Evolutionary conservation across 129 eudicot genomes (phyloP).

Genomic region (Rutidosis leptorrhynchoides): DNA sequence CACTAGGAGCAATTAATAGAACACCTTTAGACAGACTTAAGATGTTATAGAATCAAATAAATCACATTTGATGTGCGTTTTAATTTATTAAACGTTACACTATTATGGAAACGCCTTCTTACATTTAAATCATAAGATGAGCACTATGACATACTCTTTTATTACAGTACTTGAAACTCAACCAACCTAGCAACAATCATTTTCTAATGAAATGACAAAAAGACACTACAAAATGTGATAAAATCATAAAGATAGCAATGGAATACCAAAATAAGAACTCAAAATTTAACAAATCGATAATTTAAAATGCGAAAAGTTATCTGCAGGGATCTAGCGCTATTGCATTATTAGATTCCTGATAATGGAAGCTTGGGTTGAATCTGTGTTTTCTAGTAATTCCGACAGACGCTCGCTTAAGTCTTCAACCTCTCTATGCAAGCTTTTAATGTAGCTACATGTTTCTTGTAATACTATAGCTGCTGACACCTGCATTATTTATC

Average conservation of each 20-base stretch:
- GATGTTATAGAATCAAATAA: too few species aligned
- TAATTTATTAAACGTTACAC: too few species aligned
- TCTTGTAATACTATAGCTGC: conserved; percentile 42
- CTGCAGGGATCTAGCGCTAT: conserved; percentile 12
- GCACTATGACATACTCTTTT: not conserved
- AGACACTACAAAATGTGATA: not conserved
- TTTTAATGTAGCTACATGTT: conserved; percentile 38
- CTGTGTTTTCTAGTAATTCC: conserved; percentile 38
- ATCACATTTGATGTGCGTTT: too few species aligned
- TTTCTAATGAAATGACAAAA: not conserved
- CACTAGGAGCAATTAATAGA: too few species aligned
- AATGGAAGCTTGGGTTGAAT: conserved; percentile 42
- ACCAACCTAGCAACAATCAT: not conserved
- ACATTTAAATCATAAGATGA: not conserved
- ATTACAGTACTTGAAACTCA: not conserved
- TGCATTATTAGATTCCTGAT: conserved; percentile 46
- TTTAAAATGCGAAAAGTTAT: not conserved
- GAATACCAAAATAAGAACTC: not conserved
- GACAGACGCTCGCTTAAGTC: conserved; percentile 44
- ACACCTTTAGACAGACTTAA: too few species aligned
- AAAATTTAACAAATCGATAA: not conserved
- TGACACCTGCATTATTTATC: conserved; percentile 34
- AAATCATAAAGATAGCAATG: not conserved
- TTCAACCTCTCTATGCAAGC: conserved; percentile 38
- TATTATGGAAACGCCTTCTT: too few species aligned